phyloP scores from a whole-genome alignment of 257 asterid genomes.

The Fraxinus americana region DNA sequence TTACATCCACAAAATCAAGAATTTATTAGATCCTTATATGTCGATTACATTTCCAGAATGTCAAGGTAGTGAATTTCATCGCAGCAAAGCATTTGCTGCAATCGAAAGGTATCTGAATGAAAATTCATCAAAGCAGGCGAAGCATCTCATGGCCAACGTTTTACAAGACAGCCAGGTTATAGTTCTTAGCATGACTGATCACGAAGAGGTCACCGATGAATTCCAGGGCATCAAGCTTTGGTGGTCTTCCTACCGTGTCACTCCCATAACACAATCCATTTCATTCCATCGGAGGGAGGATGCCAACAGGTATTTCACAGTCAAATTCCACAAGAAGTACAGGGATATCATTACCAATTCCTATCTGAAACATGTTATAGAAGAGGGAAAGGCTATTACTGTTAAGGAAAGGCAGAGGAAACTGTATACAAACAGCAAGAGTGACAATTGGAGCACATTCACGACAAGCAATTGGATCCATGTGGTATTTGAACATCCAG shows the following conservation, averaged over 20 bases:
- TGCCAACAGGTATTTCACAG: constrained; percentile 5
- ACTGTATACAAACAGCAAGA: constrained; percentile 6
- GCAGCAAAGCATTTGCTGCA: constrained; percentile 6
- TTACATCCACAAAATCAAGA: constrained; percentile 14
- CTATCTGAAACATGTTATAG: constrained; percentile 25
- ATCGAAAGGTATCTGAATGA: constrained; percentile 17
- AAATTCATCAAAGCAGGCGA: constrained; percentile 13
- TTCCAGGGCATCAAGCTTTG: constrained; percentile 3
- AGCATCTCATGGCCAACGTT: constrained; percentile 9
- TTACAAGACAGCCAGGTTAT: constrained; percentile 1
- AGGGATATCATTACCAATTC: constrained; percentile 14
- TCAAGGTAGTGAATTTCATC: neutral
- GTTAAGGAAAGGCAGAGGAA: constrained; percentile 21
- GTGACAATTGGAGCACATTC: neutral
- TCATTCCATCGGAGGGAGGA: constrained; percentile 4
- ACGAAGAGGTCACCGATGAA: constrained; percentile 13
- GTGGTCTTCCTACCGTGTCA: neutral
- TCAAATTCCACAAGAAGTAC: constrained; percentile 21
- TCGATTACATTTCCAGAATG: constrained; percentile 5
- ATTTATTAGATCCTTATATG: neutral
- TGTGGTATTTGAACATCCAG: constrained; percentile 25
- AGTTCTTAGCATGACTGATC: constrained; percentile 19
- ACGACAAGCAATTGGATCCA: constrained; percentile 16
- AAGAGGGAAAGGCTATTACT: constrained; percentile 23
- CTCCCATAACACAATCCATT: neutral